Evolutionary conservation across 805 yeast genomes (phyloP), one percentile per base, ranked within the genome.

Genomic region (Torulaspora microellipsoides): DNA sequence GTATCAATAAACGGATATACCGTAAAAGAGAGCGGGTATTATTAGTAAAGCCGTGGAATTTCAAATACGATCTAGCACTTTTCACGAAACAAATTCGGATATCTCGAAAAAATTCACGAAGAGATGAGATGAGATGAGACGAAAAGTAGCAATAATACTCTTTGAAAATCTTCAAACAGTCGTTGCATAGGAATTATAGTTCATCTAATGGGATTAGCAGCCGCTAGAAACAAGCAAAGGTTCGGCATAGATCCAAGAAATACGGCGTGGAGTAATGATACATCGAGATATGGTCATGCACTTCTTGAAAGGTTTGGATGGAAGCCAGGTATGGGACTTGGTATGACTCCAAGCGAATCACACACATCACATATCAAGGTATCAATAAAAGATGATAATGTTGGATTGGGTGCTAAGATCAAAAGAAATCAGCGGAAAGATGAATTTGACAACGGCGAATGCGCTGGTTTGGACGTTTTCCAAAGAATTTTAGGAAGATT

Each of bases 241-340:
- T 83, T 90, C 62, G 97, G 98, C 9, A 67, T 75, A 30, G 99
- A 91, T 67, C 99, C 99, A 13, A 72, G 98, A 59, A 91, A 91
- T 59, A 90, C 96, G 1, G 77, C 80, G 48, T 91, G 99, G 99
- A 83, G 96, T 20, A 88, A 88, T 59, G 86, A 87, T 56, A 80
- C 83, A 0, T 70, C 72, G 3, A 68, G 96, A 40, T 91, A 91
- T 58, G 99, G 99, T 0, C 96, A 85, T 62, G 78, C 83, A 56
- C 89, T 89, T 64, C 64, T 91, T 47, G 80, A 80, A 49, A 82
- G 78, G 53, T 70, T 82, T 59, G 99, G 99, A 13, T 91, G 99
- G 99, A 75, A 71, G 40, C 95, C 95, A 2, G 99, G 99, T 14
- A 69, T 71, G 49, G 98, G 98, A 7, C 73, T 91, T 15, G 99